Percentiles rank a stretch among this genome's conserved stretches.
Evolutionary conservation across 805 yeast species (phyloP).

Genomic region (Grigorovia jiainica): DNA sequence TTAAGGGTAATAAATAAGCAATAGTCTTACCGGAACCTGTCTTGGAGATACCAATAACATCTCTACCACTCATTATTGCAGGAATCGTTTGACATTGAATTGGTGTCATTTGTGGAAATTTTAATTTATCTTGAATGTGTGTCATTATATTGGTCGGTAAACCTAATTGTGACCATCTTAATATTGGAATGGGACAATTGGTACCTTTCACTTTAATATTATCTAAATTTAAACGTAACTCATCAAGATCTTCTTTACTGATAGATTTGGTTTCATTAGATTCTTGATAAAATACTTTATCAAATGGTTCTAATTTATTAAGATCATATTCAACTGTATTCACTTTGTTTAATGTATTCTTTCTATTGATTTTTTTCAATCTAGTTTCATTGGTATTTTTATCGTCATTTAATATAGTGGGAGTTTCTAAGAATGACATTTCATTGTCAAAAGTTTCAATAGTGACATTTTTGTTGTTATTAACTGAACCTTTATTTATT

Average conservation of each 20-base stretch:
- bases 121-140: slow-evolving; percentile 40
- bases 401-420: slow-evolving; percentile 20
- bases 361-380: slow-evolving; percentile 29
- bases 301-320: slow-evolving; percentile 41
- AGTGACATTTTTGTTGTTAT: background rate
- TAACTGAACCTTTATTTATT: no score
- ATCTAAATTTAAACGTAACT: slow-evolving; percentile 43
- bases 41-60: slow-evolving; percentile 87
- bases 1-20: slow-evolving; percentile 74
- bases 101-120: slow-evolving; percentile 63
- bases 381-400: slow-evolving; percentile 28
- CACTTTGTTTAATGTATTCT: slow-evolving; percentile 32
- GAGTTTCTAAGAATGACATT: slow-evolving; percentile 5
- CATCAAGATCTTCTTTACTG: slow-evolving; percentile 46
- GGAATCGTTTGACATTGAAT: slow-evolving; percentile 91
- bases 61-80: slow-evolving; percentile 80
- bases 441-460: slow-evolving; percentile 15
- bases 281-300: slow-evolving; percentile 54
- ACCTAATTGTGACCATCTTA: slow-evolving; percentile 76
- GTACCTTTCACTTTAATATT: slow-evolving; percentile 60
- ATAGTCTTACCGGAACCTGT: slow-evolving; percentile 96
- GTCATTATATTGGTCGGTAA: slow-evolving; percentile 50
- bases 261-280: slow-evolving; percentile 42
- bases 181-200: slow-evolving; percentile 53
- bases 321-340: slow-evolving; percentile 20